Evolutionary conservation across 139 green algal genomes (phyloP), one percentile per base, ranked within the genome.

Genomic region (Chlamydomonas schloesseri): DNA sequence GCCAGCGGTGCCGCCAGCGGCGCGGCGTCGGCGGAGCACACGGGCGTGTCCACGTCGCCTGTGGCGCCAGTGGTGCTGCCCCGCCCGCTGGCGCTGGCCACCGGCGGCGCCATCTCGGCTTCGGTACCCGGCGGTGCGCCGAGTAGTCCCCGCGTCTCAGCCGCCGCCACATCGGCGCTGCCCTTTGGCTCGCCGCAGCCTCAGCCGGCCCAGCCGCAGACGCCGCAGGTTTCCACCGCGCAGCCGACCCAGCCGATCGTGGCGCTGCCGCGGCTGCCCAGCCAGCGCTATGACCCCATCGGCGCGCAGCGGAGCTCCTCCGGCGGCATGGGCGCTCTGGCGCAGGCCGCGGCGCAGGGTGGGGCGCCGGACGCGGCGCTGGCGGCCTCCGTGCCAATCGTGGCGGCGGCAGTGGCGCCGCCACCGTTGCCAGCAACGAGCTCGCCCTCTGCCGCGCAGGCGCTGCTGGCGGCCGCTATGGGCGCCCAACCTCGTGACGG

Each of bases 401-500:
- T n/a, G n/a, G n/a, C n/a, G n/a, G n/a, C n/a, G n/a, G n/a, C 31
- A 20, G 73, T 4, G 31, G n/a, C 46, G 57, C 47, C 50, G 73
- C 50, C 24, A 9, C 18, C 55, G 74, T 17, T 11, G 74, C 53
- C 58, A 58, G 58, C 75, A 15, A 33, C 34, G 53, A 24, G 42
- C 57, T 80, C 50, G 15, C 18, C 73, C n/a, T 23, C 31, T 0
- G 24, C 78, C 29, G 28, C 62, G 64, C 46, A 72, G 31, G 65
- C 31, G 34, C 67, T 85, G 29, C 79, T 85, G 9, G 79, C 79
- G 10, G 79, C 68, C 14, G 79, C 79, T 4, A 85, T 85, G 65
- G 47, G 67, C 31, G 67, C 79, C 26, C 77, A 83, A 26, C 77
- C 47, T 28, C 77, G 77, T 0, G 77, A 83, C 4, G 70, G 70